Base-by-base conservation (phyloP, 2,329 filamentous ascomycete species). In the Aspergillus latus region DNA sequence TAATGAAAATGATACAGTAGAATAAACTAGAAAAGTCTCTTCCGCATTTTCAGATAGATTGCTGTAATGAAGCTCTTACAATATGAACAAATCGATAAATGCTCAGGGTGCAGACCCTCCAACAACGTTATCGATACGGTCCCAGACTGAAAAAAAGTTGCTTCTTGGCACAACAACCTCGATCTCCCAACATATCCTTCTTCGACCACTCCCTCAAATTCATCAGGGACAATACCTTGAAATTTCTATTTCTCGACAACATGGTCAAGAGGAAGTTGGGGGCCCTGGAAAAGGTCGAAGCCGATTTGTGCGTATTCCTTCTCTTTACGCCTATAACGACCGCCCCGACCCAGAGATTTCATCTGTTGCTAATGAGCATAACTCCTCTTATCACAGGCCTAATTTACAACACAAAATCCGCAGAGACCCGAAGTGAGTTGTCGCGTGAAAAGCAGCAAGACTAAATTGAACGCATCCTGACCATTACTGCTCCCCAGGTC, bases 211-310 rank as follows among this genome's bases (percentile, higher is more conserved):
- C 32, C 8, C 49, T 29, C n/a, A 0, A 54, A 40, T 59, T 56
- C 82, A 93, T 92, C 94, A 76, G 42, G 56, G 28, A 48, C 49
- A 28, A 39, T 50, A 56, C 50, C 58, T 52, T 50, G 32, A 32
- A 40, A 54, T 39, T 43, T 42, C 50, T 29, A 32, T n/a, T 21
- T 21, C 21, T 21, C 21, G 21, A 21, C 21, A 60, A 37, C 30
- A 94, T 91, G 86, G 89, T 86, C 58, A 96, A 96, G 78, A 84
- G 92, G 74, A 95, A 94, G 78, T 84, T 96, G 57, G 90, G 89
- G 54, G 92, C 92, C 59, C 86, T 97, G 74, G 92, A 97, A 78
- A 97, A 97, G 82, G 86, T 96, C 65, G 92, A 97, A 71, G 92
- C 92, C 36, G 91, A 96, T 75, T 80, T 95, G 83, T 88, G 73